Evolutionary conservation across 805 yeast genomes (phyloP).

Genomic region (Metschnikowia chrysomelidarum): DNA sequence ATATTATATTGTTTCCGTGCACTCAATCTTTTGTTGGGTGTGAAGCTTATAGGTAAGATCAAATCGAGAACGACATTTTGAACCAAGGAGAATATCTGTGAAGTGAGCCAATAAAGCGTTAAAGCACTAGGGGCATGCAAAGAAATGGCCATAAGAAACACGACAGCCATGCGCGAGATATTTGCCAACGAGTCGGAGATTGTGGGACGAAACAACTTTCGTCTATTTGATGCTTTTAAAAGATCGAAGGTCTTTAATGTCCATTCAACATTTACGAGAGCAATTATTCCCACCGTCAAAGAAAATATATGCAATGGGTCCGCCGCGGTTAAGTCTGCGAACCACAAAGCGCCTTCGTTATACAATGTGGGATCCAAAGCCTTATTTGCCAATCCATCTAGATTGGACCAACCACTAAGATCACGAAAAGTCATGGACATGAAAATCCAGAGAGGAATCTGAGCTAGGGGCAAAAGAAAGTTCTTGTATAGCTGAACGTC

Average conservation of each 20-base stretch:
- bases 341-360: conserved; percentile 60
- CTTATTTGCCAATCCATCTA: conserved; percentile 41
- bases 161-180: conserved; percentile 69
- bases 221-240: conserved; percentile 40
- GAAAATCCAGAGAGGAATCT: conserved; percentile 83
- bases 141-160: conserved; percentile 78
- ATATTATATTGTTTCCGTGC: conserved; percentile 16
- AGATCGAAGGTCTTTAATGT: conserved; percentile 62
- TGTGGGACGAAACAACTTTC: conserved; percentile 50
- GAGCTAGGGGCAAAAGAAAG: conserved; percentile 69
- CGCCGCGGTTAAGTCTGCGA: conserved; percentile 53
- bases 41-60: conserved; percentile 55
- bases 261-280: conserved; percentile 82
- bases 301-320: conserved; percentile 71
- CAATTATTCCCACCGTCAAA: conserved; percentile 61
- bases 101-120: conserved; percentile 86
- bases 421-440: conserved; percentile 74
- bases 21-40: conserved; percentile 41
- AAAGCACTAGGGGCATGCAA: conserved; percentile 85
- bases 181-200: conserved; percentile 64
- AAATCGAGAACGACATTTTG: conserved; percentile 75
- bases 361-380: conserved; percentile 52
- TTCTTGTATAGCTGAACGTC: conserved; percentile 81
- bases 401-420: conserved; percentile 64
- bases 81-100: conserved; percentile 69